Evolutionary conservation across 192 early-diverging fungal genomes (phyloP).

Genomic region (Borealophlyctis nickersoniae): DNA sequence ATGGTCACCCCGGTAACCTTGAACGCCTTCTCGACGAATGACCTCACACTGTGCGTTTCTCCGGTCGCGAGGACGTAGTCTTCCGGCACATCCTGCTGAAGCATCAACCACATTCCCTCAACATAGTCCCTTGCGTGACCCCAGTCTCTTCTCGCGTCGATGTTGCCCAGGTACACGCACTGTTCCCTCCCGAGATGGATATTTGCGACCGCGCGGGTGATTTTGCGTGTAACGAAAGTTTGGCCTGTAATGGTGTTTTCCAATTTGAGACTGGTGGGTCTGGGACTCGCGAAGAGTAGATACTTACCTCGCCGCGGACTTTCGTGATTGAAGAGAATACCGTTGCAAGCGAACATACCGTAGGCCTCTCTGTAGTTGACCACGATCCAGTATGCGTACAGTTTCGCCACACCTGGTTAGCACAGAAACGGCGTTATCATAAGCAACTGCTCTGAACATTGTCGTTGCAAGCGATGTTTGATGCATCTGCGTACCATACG

Average conservation of each 20-base stretch:
- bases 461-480: too few relatives aligned
- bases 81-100: slow-evolving; percentile 69
- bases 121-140: slow-evolving; percentile 77
- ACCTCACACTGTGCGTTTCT: slow-evolving; percentile 75
- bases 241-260: slow-evolving; percentile 23
- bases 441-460: too few relatives aligned
- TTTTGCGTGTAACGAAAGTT: slow-evolving; percentile 78
- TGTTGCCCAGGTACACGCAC: slow-evolving; percentile 71
- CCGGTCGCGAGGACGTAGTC: slow-evolving; percentile 78
- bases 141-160: slow-evolving; percentile 80
- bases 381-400: slow-evolving; percentile 79
- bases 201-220: slow-evolving; percentile 71
- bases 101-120: slow-evolving; percentile 77
- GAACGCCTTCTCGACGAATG: slow-evolving; percentile 77
- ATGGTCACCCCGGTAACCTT: slow-evolving; percentile 57
- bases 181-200: slow-evolving; percentile 66
- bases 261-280: too few relatives aligned
- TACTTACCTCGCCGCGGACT: too few relatives aligned
- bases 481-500: slow-evolving; percentile 51
- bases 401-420: slow-evolving; percentile 67
- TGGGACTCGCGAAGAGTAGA: too few relatives aligned
- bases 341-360: slow-evolving; percentile 76
- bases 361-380: slow-evolving; percentile 80
- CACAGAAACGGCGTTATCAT: background rate
- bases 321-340: too few relatives aligned